These are phyloP conservation scores for Schizochytrium sp. DNA, from an alignment of 108 stramenopile genomes.

Conservation along the genomic window DNA sequence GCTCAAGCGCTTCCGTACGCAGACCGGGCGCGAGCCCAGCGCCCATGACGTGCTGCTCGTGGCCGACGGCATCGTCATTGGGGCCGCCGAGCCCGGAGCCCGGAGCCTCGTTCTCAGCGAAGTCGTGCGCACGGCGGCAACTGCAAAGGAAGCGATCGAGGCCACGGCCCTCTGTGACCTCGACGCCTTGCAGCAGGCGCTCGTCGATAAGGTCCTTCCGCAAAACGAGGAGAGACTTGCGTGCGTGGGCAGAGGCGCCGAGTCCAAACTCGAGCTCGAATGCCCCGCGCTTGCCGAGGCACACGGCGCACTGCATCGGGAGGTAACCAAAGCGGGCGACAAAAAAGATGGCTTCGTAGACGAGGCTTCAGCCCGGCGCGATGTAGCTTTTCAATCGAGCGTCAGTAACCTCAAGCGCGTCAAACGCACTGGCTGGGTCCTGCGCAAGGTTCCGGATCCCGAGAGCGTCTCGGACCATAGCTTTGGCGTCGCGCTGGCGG, in stretches of 20 bases:
- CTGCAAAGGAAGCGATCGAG: background rate
- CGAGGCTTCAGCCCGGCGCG: background rate
- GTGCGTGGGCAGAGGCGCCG: too few relatives aligned
- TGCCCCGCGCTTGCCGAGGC: too few relatives aligned
- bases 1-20: background rate
- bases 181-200: background rate
- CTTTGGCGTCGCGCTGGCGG: slow-evolving; percentile 61
- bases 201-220: too few relatives aligned
- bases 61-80: background rate
- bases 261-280: too few relatives aligned
- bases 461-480: slow-evolving; percentile 71
- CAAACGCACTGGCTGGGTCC: slow-evolving; percentile 62
- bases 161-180: background rate
- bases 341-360: background rate
- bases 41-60: background rate
- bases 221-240: too few relatives aligned
- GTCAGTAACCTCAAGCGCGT: slow-evolving; percentile 52
- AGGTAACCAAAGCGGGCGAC: too few relatives aligned
- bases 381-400: background rate
- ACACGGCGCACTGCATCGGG: too few relatives aligned
- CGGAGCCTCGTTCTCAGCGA: background rate
- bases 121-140: background rate
- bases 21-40: background rate
- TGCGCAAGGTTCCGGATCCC: slow-evolving; percentile 45
- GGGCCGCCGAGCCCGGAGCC: background rate